Percentiles rank a stretch among this genome's conserved stretches.
Evolutionary conservation across 805 yeast species (phyloP).

Genomic region (Cyberlindnera euphorbiiphila): DNA sequence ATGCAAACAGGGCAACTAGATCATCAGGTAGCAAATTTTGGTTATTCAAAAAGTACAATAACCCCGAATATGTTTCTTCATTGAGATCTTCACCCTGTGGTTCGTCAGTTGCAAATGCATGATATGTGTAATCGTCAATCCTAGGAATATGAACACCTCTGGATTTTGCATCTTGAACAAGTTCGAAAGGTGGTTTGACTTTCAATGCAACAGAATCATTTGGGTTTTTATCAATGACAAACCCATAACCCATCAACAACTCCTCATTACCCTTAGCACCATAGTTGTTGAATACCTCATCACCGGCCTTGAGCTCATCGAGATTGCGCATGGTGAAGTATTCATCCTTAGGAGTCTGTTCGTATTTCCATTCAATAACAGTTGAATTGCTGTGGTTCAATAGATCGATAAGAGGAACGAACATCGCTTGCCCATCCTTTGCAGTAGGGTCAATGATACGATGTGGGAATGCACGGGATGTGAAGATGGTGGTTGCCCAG

Average conservation of each 20-base stretch:
- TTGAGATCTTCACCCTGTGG: constrained; percentile 4
- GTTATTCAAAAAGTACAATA: constrained; percentile 32
- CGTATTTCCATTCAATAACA: constrained; percentile 61
- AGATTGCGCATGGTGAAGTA: constrained; percentile 21
- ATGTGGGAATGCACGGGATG: constrained; percentile 81
- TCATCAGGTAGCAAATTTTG: constrained; percentile 20
- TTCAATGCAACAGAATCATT: constrained; percentile 64
- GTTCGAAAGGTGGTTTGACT: constrained; percentile 40
- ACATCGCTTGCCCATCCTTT: constrained; percentile 47
- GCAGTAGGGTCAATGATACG: constrained; percentile 35
- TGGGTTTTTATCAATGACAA: constrained; percentile 46
- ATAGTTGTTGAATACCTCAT: constrained; percentile 73
- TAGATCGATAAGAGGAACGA: constrained; percentile 75
- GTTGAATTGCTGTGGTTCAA: constrained; percentile 66
- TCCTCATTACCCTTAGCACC: constrained; percentile 93
- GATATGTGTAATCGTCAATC: constrained; percentile 38
- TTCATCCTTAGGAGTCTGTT: constrained; percentile 16
- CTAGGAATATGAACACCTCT: constrained; percentile 36
- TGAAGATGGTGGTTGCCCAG: constrained; percentile 71
- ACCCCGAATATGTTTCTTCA: constrained; percentile 28
- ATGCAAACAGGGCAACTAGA: constrained; percentile 31
- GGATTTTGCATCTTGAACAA: constrained; percentile 31
- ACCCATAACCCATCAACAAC: constrained; percentile 76
- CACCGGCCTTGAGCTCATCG: constrained; percentile 21
- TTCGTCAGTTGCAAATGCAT: constrained; percentile 31